A percentile compares a stretch with the other conserved stretches of the same genome.
Conservation (phyloP, 139 green algal genomes). For the Chlorella sp. region DNA sequence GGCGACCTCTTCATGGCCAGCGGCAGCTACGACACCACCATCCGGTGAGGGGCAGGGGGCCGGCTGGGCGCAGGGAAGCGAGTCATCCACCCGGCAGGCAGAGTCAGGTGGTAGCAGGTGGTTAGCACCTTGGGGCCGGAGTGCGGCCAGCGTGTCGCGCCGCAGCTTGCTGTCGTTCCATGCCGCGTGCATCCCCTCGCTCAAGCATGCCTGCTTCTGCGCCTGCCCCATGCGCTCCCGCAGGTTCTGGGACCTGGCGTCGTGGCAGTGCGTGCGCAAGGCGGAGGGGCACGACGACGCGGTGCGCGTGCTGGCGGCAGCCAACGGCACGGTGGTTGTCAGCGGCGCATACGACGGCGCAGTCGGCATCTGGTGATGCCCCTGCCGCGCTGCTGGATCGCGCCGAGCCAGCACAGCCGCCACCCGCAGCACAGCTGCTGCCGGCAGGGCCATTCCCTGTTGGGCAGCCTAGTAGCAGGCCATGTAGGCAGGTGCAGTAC, state of each 20-base stretch:
- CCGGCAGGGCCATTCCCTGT: no score
- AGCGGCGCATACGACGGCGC: conserved; percentile 91
- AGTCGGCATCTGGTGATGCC: conserved; percentile 83
- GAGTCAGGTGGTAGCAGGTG: no score
- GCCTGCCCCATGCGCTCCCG: neutral
- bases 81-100: no score
- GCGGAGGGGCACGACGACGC: conserved; percentile 93
- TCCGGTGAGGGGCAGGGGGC: conserved; percentile 37
- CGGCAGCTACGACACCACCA: conserved; percentile 87
- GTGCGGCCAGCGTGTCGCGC: no score
- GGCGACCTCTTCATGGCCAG: conserved; percentile 68
- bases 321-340: conserved; percentile 76
- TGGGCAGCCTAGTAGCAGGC: no score
- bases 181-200: neutral
- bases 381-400: neutral
- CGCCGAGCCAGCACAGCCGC: no score
- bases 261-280: conserved; percentile 84
- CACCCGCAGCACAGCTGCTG: neutral
- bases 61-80: no score
- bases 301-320: conserved; percentile 87
- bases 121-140: no score
- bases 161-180: no score
- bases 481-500: no score
- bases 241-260: conserved; percentile 88
- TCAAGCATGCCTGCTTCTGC: neutral